Conservation (phyloP, 2,329 filamentous ascomycete genomes). For the Pseudohalonectria lignicola region DNA sequence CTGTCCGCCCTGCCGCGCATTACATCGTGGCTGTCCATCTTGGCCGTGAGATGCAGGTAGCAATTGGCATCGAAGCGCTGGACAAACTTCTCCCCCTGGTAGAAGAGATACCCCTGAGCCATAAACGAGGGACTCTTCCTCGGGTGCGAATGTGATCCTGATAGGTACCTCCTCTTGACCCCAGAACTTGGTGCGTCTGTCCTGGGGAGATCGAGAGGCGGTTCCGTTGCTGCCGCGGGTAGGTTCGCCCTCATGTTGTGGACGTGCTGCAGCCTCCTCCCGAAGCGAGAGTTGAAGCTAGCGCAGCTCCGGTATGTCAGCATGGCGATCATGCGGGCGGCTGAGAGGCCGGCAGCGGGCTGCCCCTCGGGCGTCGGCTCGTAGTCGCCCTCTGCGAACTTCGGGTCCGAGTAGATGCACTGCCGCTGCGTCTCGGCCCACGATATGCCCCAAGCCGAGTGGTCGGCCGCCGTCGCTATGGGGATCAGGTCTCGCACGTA, state of each 20-base stretch:
- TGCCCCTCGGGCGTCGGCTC: constrained; percentile 17
- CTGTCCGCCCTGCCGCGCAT: constrained; percentile 13
- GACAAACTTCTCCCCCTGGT: constrained; percentile 25
- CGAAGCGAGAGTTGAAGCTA: constrained; percentile 23
- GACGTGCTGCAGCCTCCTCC: constrained; percentile 42
- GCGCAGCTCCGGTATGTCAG: constrained; percentile 22
- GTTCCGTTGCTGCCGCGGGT: constrained; percentile 7
- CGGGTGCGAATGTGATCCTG: constrained; percentile 4
- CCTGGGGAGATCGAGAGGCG: constrained; percentile 28
- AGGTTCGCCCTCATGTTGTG: constrained; percentile 1
- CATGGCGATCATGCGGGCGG: constrained; percentile 26
- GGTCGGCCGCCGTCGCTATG: constrained; percentile 43
- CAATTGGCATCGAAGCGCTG: constrained; percentile 26
- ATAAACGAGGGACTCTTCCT: constrained; percentile 18
- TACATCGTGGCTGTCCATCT: constrained; percentile 26
- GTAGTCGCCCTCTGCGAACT: constrained; percentile 21
- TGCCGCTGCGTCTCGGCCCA: constrained; percentile 47
- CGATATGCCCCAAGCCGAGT: constrained; percentile 47
- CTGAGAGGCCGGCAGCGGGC: constrained; percentile 19
- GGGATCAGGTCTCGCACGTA: constrained; percentile 42
- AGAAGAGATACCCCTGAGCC: constrained; percentile 23
- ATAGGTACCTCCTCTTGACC: too few species aligned
- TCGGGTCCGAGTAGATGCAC: constrained; percentile 24
- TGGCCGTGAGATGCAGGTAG: constrained; percentile 23
- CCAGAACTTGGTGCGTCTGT: constrained; percentile 39